Conservation (phyloP, 352 stramenopile species). For the Hyphochytrium catenoides region DNA sequence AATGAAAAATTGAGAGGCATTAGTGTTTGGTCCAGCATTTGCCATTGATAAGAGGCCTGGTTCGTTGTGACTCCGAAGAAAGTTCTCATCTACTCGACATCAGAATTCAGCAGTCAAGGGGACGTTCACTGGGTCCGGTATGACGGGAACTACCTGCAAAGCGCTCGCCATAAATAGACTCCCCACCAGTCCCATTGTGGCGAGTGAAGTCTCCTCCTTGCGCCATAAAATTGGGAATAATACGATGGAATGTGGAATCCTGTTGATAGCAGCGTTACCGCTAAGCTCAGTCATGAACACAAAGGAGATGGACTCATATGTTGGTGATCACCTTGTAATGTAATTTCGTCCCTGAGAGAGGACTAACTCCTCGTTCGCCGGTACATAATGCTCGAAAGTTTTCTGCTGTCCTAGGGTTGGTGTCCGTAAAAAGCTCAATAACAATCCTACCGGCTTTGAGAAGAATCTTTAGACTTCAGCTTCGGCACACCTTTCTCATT, state of each 20-base stretch:
- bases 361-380: constrained; percentile 78
- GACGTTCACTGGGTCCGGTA: too few species aligned
- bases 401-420: constrained; percentile 87
- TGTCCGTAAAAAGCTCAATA: constrained; percentile 88
- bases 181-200: constrained; percentile 81
- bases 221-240: constrained; percentile 82
- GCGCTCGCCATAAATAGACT: constrained; percentile 77
- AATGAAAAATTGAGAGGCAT: constrained; percentile 94
- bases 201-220: constrained; percentile 92
- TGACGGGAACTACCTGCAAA: too few species aligned
- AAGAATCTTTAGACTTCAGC: too few species aligned
- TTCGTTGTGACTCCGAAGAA: constrained; percentile 86
- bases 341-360: constrained; percentile 49
- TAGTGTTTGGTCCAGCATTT: constrained; percentile 85
- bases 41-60: constrained; percentile 85
- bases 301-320: too few species aligned
- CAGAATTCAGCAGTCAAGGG: too few species aligned
- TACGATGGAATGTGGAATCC: constrained; percentile 68
- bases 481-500: too few species aligned
- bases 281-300: too few species aligned
- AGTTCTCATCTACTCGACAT: constrained; percentile 99
- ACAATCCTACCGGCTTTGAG: constrained; percentile 67
- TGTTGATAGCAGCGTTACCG: too few species aligned
- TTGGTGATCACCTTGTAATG: too few species aligned
- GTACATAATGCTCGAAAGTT: constrained; percentile 97